Evolutionary conservation across 2,329 filamentous ascomycete genomes (phyloP).

Genomic region (Nothophaeocryptopus gaeumannii): DNA sequence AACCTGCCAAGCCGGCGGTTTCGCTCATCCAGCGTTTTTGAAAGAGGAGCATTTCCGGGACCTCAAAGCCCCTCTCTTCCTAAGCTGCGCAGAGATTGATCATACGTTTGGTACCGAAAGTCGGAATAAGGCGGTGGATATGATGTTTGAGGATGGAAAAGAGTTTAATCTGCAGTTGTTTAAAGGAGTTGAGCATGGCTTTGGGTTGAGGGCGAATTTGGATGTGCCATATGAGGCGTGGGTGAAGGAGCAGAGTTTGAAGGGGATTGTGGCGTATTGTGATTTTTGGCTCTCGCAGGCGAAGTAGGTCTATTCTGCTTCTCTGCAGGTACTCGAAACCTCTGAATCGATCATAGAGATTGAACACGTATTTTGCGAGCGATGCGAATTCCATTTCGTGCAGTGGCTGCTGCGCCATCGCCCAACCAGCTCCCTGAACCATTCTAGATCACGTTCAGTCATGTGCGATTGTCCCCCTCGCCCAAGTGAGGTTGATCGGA

Average conservation of each 20-base stretch:
- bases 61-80: constrained; percentile 40
- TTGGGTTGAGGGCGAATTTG: constrained; percentile 38
- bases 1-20: constrained; percentile 45
- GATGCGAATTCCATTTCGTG: no score
- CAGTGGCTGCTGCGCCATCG: no score
- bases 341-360: no score
- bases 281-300: constrained; percentile 4
- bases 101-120: constrained; percentile 42
- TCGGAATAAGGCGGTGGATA: constrained; percentile 44
- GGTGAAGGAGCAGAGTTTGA: constrained; percentile 7
- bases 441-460: no score
- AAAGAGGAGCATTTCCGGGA: constrained; percentile 38
- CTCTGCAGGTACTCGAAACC: no score
- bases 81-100: constrained; percentile 49
- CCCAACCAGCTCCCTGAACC: no score
- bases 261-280: constrained; percentile 5
- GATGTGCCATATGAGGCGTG: constrained; percentile 45
- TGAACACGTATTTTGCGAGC: no score
- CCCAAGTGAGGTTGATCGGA: no score
- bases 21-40: constrained; percentile 52
- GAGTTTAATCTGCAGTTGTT: constrained; percentile 36
- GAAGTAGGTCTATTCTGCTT: no score
- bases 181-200: constrained; percentile 36
- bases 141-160: constrained; percentile 41
- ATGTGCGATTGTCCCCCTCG: no score